Evolutionary conservation across 352 stramenopile genomes (phyloP), one percentile per base, ranked within the genome.

Genomic region (Globisporangium rhizosaccharum): DNA sequence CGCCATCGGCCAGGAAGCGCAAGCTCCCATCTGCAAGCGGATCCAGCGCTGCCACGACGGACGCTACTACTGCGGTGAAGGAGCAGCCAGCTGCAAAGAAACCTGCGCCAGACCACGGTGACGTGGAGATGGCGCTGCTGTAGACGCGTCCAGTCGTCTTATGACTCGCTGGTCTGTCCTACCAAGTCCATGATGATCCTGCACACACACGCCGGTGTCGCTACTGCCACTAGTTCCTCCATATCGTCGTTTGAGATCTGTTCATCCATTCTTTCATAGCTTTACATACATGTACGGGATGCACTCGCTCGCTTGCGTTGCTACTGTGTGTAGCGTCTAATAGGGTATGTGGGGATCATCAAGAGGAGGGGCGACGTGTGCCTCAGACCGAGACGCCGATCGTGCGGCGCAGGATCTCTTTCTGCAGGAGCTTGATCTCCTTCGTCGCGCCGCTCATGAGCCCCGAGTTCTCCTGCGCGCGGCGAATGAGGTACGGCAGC

Each of bases 401-500:
- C 42, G 45, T 26, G 28, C 84, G 82, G 41, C 84, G 84, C 65
- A 78, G 68, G 37, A 94, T 75, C 65, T 94, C 84, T 48, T 79
- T 72, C 49, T 73, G 66, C 57, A 94, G 63, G 57, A 94, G 73
- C 42, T 56, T 47, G 71, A 92, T 86, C 62, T 94, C 84, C 70
- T 91, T 81, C 30, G 70, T 73, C 12, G 84, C 80, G 20, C 82
- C 91, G 54, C 79, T 92, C 74, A 98, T 90, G 49, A 97, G 66
- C 4, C 81, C 89, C 67, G 80, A 92, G 78, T 99, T 99, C 67
- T 99, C 97, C 65, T 98, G 88, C 5, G 96, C 96, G 52, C 97
- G 88, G 26, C 97, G 91, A 53, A 99, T 87, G 4, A 99, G 76
- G 72, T 99, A 99, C 25, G 97, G 97, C 63, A 99, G 84, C 33